These are phyloP conservation scores for Mucor mucedo DNA, from an alignment of 371 early-diverging fungal genomes.

Conservation along the genomic window DNA sequence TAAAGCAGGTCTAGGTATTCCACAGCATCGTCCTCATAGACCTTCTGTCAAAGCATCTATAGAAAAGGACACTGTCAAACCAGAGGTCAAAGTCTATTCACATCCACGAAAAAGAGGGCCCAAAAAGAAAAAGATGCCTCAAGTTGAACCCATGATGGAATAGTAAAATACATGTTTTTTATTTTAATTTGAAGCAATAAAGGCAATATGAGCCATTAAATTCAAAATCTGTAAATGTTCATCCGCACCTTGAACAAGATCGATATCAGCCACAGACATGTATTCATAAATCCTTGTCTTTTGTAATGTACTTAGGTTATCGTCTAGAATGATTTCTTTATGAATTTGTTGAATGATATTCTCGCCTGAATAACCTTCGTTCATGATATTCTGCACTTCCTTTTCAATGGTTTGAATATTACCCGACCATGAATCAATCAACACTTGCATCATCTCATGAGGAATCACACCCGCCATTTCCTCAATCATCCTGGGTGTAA, in stretches of 20 bases:
- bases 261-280: slow-evolving; percentile 72
- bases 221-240: slow-evolving; percentile 84
- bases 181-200: slow-evolving; percentile 35
- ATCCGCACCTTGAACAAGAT: slow-evolving; percentile 86
- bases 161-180: slow-evolving; percentile 4
- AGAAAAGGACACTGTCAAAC: slow-evolving; percentile 6
- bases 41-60: too few species aligned
- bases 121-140: slow-evolving; percentile 8
- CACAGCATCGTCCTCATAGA: not conserved
- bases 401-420: slow-evolving; percentile 50
- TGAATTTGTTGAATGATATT: slow-evolving; percentile 72
- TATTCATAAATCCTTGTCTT: slow-evolving; percentile 70
- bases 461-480: slow-evolving; percentile 87
- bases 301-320: slow-evolving; percentile 66
- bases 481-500: slow-evolving; percentile 64
- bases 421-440: slow-evolving; percentile 59
- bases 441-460: slow-evolving; percentile 53
- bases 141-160: slow-evolving; percentile 1
- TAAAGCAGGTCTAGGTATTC: not conserved
- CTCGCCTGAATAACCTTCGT: slow-evolving; percentile 78
- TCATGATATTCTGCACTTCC: slow-evolving; percentile 58
- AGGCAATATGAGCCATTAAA: slow-evolving; percentile 63
- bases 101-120: slow-evolving; percentile 12
- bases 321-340: slow-evolving; percentile 63
- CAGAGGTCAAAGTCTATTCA: not conserved